Percentiles rank a stretch among this genome's conserved stretches.
These are phyloP conservation scores for Scheffersomyces cryptocercus DNA, from an alignment of 1,139 yeast species.

Conservation along the genomic window DNA sequence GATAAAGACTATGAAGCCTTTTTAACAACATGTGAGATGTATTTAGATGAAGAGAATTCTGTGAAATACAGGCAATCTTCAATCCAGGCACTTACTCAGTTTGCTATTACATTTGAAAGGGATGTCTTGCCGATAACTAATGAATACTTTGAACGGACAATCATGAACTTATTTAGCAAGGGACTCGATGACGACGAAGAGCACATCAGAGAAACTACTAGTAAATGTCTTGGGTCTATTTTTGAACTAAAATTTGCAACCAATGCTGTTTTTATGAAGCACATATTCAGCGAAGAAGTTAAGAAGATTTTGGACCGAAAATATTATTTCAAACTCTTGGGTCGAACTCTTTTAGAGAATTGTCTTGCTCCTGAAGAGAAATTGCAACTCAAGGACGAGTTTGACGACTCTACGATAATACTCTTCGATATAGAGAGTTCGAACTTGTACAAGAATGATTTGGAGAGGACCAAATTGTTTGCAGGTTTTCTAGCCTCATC, in stretches of 20 bases:
- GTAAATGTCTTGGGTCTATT: slow-evolving; percentile 29
- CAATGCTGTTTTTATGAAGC: slow-evolving; percentile 27
- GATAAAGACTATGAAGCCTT: slow-evolving; percentile 2
- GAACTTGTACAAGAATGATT: slow-evolving; percentile 29
- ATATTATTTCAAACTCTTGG: no score
- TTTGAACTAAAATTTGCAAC: slow-evolving; percentile 18
- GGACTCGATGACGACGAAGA: slow-evolving; percentile 64
- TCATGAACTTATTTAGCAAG: slow-evolving; percentile 5
- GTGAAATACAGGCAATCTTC: slow-evolving; percentile 50
- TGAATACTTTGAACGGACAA: not conserved
- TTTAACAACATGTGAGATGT: slow-evolving; percentile 9
- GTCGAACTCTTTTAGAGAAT: slow-evolving; percentile 9
- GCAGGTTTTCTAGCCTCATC: not conserved
- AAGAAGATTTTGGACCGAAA: no score
- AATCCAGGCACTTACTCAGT: slow-evolving; percentile 42
- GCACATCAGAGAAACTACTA: slow-evolving; percentile 41
- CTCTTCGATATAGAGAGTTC: slow-evolving; percentile 35
- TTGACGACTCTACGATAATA: no score
- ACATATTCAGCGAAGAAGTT: slow-evolving; percentile 13
- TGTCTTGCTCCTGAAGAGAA: not conserved
- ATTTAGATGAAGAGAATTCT: slow-evolving; percentile 44
- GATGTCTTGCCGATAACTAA: not conserved
- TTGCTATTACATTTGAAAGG: slow-evolving; percentile 7
- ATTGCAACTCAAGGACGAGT: not conserved
- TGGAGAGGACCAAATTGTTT: slow-evolving; percentile 5